A percentile compares a stretch with the other conserved stretches of the same genome.
These are phyloP conservation scores for Crithidia mellificae DNA, from an alignment of 208 protist genomes.

Conservation along the genomic window DNA sequence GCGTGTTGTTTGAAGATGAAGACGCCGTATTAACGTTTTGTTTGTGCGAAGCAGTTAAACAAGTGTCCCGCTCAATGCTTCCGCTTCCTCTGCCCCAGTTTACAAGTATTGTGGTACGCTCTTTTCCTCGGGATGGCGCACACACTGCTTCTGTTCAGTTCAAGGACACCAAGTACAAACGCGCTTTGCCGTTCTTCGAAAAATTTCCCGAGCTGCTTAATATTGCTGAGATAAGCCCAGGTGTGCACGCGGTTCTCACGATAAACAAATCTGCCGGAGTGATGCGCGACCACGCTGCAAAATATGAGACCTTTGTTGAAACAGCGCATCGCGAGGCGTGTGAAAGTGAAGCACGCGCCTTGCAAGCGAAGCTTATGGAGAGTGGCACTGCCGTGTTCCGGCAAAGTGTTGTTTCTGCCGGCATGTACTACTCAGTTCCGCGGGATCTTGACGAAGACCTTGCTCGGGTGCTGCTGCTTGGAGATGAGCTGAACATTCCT, in stretches of 20 bases:
- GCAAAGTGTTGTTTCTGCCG: slow-evolving; percentile 49
- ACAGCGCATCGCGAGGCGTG: slow-evolving; percentile 43
- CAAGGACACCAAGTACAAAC: slow-evolving; percentile 76
- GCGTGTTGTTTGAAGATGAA: slow-evolving; percentile 33
- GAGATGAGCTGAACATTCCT: slow-evolving; percentile 21
- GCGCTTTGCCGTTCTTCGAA: slow-evolving; percentile 52
- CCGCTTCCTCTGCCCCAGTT: slow-evolving; percentile 71
- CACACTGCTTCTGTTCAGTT: slow-evolving; percentile 49
- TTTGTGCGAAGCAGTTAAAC: slow-evolving; percentile 55
- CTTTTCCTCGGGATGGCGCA: slow-evolving; percentile 45
- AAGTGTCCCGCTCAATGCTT: slow-evolving; percentile 38
- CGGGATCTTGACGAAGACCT: slow-evolving; percentile 26
- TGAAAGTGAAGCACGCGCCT: slow-evolving; percentile 35
- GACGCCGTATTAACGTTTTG: slow-evolving; percentile 59
- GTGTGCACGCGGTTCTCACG: slow-evolving; percentile 39
- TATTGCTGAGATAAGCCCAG: slow-evolving; percentile 48
- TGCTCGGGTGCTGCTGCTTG: slow-evolving; percentile 19
- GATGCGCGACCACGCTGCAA: slow-evolving; percentile 42
- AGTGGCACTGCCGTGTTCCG: slow-evolving; percentile 42
- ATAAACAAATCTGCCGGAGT: slow-evolving; percentile 50
- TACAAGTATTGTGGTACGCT: slow-evolving; percentile 45
- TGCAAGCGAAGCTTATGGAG: slow-evolving; percentile 39
- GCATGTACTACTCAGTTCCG: slow-evolving; percentile 18
- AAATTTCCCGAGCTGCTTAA: slow-evolving; percentile 42
- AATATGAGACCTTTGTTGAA: slow-evolving; percentile 45